Evolutionary conservation across 1,284 basidiomycete genomes (phyloP).

Genomic region (Flammula alnicola): DNA sequence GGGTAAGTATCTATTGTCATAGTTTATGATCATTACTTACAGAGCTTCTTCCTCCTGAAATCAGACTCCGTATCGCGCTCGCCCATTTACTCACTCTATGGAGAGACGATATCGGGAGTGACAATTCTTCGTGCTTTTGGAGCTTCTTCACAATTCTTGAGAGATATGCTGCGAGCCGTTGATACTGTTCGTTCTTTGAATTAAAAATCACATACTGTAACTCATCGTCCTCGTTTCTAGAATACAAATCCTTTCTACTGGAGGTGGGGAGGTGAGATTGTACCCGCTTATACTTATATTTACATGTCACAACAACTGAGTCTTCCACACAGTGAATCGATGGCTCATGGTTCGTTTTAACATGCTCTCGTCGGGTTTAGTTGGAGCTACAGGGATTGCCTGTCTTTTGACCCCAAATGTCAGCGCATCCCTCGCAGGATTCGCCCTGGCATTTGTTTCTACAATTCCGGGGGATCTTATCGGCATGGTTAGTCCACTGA

Average conservation of each 20-base stretch:
- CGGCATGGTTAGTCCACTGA: slow-evolving; percentile 44
- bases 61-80: slow-evolving; percentile 88
- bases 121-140: slow-evolving; percentile 89
- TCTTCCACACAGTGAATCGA: slow-evolving; percentile 83
- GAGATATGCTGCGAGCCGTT: slow-evolving; percentile 84
- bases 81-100: slow-evolving; percentile 91
- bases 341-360: slow-evolving; percentile 87
- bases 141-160: slow-evolving; percentile 82
- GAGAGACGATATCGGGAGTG: slow-evolving; percentile 89
- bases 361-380: slow-evolving; percentile 72
- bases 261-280: slow-evolving; percentile 80
- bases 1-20: slow-evolving; percentile 45
- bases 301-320: too few species aligned
- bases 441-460: slow-evolving; percentile 83
- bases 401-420: slow-evolving; percentile 74
- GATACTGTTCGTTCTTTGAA: slow-evolving; percentile 64
- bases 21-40: slow-evolving; percentile 6
- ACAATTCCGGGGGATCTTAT: slow-evolving; percentile 74
- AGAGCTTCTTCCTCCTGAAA: too few species aligned
- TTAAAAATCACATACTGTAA: not conserved
- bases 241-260: slow-evolving; percentile 84
- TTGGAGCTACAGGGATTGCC: slow-evolving; percentile 74
- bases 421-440: slow-evolving; percentile 81
- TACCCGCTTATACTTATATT: too few species aligned
- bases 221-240: slow-evolving; percentile 40